phyloP scores from a whole-genome alignment of 2,329 filamentous ascomycete genomes.

The Penicillium rolfsii region DNA sequence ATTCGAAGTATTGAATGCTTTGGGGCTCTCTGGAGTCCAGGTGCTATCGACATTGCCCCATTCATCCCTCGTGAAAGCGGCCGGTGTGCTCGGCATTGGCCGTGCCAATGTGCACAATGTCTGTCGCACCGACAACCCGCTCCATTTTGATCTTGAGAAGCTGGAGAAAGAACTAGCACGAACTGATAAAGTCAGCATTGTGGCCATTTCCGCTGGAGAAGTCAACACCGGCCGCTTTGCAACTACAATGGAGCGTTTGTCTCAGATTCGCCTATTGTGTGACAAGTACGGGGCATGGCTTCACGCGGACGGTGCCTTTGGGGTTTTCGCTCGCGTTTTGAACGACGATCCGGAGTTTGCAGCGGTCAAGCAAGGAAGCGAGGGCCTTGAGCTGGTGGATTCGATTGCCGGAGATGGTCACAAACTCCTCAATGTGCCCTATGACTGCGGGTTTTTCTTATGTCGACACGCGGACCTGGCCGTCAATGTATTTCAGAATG shows the following conservation, averaged over 20 bases:
- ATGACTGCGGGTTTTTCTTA: slow-evolving; percentile 90
- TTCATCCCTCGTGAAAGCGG: slow-evolving; percentile 82
- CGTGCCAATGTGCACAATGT: slow-evolving; percentile 68
- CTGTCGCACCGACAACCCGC: slow-evolving; percentile 54
- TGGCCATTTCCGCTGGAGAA: slow-evolving; percentile 82
- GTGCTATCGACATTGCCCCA: slow-evolving; percentile 81
- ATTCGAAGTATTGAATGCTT: slow-evolving; percentile 64
- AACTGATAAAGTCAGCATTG: slow-evolving; percentile 67
- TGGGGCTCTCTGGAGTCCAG: slow-evolving; percentile 69
- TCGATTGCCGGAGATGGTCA: slow-evolving; percentile 86
- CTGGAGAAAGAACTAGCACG: slow-evolving; percentile 64
- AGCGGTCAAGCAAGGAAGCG: slow-evolving; percentile 53
- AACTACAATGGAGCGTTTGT: slow-evolving; percentile 61
- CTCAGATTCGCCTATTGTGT: slow-evolving; percentile 67
- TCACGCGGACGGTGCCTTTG: slow-evolving; percentile 90
- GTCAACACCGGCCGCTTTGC: slow-evolving; percentile 88
- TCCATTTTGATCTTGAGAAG: slow-evolving; percentile 68
- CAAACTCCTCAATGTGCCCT: slow-evolving; percentile 93
- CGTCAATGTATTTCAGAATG: slow-evolving; percentile 73
- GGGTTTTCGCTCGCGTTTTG: slow-evolving; percentile 74
- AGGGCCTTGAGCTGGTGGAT: slow-evolving; percentile 78
- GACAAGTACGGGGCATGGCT: slow-evolving; percentile 79
- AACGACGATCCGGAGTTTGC: slow-evolving; percentile 60
- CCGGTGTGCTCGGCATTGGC: slow-evolving; percentile 79
- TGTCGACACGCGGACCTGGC: slow-evolving; percentile 65